Evolutionary conservation across 2,329 filamentous ascomycete species (phyloP), one percentile per base, ranked within the genome.

Genomic region (Ophiostoma angusticollis): DNA sequence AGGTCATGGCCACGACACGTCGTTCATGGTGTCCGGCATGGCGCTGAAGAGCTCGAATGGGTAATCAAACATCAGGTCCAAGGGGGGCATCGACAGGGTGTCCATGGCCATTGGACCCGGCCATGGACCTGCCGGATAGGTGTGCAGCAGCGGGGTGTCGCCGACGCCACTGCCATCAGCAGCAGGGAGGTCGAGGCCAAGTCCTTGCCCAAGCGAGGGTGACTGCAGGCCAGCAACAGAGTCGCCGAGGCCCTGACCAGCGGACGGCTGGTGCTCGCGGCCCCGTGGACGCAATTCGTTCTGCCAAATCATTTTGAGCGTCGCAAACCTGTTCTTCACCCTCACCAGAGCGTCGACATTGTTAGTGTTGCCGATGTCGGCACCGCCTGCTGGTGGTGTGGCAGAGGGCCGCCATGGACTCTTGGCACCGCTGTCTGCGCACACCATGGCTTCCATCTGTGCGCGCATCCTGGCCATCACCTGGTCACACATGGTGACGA

Each of bases 401-500:
- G n/a, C n/a, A n/a, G n/a, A n/a, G n/a, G n/a, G n/a, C n/a, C n/a
- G n/a, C n/a, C n/a, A n/a, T n/a, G n/a, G n/a, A n/a, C n/a, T n/a
- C n/a, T n/a, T n/a, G n/a, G n/a, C n/a, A n/a, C n/a, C n/a, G n/a
- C n/a, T n/a, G n/a, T n/a, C n/a, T 22, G 21, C 21, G 16, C 29
- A 7, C 16, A 11, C 5, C 17, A 5, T 22, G 12, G 24, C n/a
- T 18, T 16, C n/a, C 12, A 11, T 7, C 16, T 14, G 3, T 24
- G 11, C 7, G 12, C 22, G 6, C 22, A 31, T 4, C 22, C 27
- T 27, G 5, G 2, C 30, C 3, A 17, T 29, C 25, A 40, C 16
- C 14, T 41, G 17, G 17, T 42, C 36, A 14, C 47, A 41, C 35
- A 29, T 38, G 1, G 24, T 38, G 2, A 47, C 30, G n/a, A 57